Evolutionary conservation across 306 rosid species (phyloP), one percentile per base, ranked within the genome.

Genomic region (Lotus japonicus): DNA sequence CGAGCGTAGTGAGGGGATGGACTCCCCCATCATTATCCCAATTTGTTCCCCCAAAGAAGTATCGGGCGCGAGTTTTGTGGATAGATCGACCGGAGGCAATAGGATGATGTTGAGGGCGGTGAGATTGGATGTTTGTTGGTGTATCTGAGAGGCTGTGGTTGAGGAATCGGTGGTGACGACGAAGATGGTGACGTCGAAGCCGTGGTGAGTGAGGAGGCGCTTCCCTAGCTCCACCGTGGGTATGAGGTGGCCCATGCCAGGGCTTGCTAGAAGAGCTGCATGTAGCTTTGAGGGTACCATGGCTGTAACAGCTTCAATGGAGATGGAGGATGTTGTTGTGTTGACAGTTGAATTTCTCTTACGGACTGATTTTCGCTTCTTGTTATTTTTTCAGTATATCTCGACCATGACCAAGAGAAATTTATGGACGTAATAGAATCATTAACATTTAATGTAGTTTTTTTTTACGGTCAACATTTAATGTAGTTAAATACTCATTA

Each of bases 221-320:
- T 78, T 82, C 4, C 60, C 83, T 0, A 82, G 58, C 77, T 82
- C 86, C 4, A 78, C 5, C 31, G 23, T 44, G 15, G 83, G 86
- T 55, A 53, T 78, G 1, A 82, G 59, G 60, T 82, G 86, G 0
- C 86, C 86, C 65, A 78, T 53, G 58, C 86, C 83, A 2, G 86
- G 86, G 41, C 86, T 82, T 0, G 78, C 68, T 0, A 82, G 12
- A 43, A 82, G 58, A 3, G 14, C 72, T 9, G 66, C 78, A 12
- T 74, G 86, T 17, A 57, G 64, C 41, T 74, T 82, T 17, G 48
- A 1, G 6, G 63, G 41, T 7, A 14, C 64, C 79, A 62, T 66
- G 28, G 11, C 42, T 38, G 9, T 7, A 35, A 35, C 39, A 21
- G 26, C 26, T 21, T 21, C 26, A 1, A 21, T 21, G 9, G 39